Base-by-base conservation (phyloP, 306 rosid species). In the Malus sieversii region DNA sequence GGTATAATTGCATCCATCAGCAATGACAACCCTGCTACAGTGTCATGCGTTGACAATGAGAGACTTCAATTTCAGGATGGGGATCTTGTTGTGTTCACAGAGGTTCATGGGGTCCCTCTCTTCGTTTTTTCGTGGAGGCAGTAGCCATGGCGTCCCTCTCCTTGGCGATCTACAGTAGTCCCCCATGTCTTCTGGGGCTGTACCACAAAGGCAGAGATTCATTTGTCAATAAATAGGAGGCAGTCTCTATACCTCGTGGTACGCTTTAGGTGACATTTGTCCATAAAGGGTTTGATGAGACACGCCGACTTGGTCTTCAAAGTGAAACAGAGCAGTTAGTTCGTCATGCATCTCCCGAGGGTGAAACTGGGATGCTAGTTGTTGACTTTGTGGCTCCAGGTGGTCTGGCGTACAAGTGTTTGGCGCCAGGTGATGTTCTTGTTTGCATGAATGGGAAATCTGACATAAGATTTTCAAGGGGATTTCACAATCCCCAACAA, bases 331-430 rank as follows among this genome's bases (percentile, higher is more conserved):
- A 95, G 82, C 77, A 95, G 98, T 85, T 89, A 70, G 98, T 95
- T 44, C 82, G 97, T 0, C 86, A 87, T 81, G 95, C 93, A 66
- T 95, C 98, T 86, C 91, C 92, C 25, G 77, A 57, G 27, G 76
- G 86, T 75, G 98, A 95, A 85, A 95, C 97, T 81, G 98, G 98
- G 81, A 95, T 95, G 98, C 98, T 90, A 73, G 96, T 95, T 75
- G 97, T 95, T 75, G 98, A 95, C 70, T 90, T 96, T 57, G 96
- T 86, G 97, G 98, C 92, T 70, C 97, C 98, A 66, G 98, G 97
- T 40, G 96, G 98, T 68, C 98, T 97, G 33, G 98, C 87, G 60
- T 79, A 87, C 27, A 89, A 90, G 81, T 80, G 81, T 86, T 85
- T 95, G 90, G 97, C 90, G 83, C 96, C 98, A 2, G 98, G 98